Evolutionary conservation across 805 yeast genomes (phyloP).

Genomic region (Candida schatavii): DNA sequence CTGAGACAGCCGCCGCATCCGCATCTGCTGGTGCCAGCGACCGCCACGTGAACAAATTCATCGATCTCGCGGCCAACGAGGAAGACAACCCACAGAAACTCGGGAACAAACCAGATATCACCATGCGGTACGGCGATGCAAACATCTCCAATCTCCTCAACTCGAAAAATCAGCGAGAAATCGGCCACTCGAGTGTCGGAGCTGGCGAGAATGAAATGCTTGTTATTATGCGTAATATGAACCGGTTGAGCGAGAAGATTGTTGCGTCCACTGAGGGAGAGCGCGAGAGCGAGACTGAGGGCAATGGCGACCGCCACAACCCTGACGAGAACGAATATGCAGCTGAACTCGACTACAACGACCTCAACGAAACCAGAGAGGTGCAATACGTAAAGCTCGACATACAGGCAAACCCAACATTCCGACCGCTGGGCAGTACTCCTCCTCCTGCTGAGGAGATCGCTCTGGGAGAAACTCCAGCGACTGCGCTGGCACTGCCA

Average conservation of each 20-base stretch:
- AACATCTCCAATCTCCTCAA: constrained; percentile 18
- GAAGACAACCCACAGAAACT: constrained; percentile 72
- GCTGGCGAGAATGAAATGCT: constrained; percentile 59
- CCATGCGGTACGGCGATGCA: constrained; percentile 69
- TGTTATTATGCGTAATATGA: constrained; percentile 82
- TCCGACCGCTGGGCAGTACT: background rate
- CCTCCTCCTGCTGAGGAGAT: too few relatives aligned
- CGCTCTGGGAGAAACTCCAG: background rate
- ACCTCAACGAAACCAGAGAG: constrained; percentile 33
- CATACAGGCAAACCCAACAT: constrained; percentile 19
- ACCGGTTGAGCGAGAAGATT: constrained; percentile 80
- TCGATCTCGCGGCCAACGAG: constrained; percentile 78
- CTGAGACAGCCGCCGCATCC: background rate
- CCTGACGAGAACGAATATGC: constrained; percentile 16
- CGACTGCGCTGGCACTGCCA: background rate
- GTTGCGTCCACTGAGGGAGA: constrained; percentile 31
- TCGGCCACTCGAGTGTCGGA: constrained; percentile 5
- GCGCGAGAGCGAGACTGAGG: background rate
- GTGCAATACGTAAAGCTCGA: constrained; percentile 30
- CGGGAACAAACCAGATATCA: constrained; percentile 85
- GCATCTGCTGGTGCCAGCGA: background rate
- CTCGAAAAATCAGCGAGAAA: constrained; percentile 8
- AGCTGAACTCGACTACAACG: constrained; percentile 34
- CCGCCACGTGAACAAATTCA: constrained; percentile 59
- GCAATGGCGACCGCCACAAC: constrained; percentile 1